Percentiles rank a stretch among this genome's conserved stretches.
Conservation (phyloP, 2,329 filamentous ascomycete species). For the Rachicladosporium sp. region DNA sequence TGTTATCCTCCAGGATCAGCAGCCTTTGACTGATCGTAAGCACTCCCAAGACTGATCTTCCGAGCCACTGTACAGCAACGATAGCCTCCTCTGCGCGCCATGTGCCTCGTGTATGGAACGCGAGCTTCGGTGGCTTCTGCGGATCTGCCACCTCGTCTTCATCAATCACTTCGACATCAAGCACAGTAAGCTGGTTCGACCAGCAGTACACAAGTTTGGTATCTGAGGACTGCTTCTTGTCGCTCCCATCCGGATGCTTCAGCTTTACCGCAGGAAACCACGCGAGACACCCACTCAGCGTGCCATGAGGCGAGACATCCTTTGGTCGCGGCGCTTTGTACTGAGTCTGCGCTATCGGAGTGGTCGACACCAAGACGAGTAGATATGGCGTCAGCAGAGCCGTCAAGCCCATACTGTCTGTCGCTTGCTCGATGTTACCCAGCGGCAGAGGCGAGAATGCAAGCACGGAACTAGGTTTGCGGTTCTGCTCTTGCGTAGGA, state of each 20-base stretch:
- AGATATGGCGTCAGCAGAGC: constrained; percentile 94
- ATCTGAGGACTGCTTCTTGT: constrained; percentile 54
- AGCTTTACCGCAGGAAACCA: constrained; percentile 96
- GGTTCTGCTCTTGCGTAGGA: constrained; percentile 48
- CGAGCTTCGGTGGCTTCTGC: constrained; percentile 65
- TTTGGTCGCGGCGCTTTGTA: constrained; percentile 87
- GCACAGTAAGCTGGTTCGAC: constrained; percentile 91
- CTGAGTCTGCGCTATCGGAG: constrained; percentile 88
- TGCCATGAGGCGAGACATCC: constrained; percentile 77
- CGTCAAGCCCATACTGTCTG: constrained; percentile 78
- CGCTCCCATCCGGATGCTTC: constrained; percentile 49
- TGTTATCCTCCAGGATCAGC: constrained; percentile 80
- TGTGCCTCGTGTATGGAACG: constrained; percentile 69
- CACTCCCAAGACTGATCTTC: constrained; percentile 79
- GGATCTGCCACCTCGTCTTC: constrained; percentile 47
- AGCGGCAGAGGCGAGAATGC: constrained; percentile 83
- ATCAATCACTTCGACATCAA: constrained; percentile 70
- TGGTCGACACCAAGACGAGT: constrained; percentile 92
- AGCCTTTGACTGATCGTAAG: constrained; percentile 89
- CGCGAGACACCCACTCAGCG: constrained; percentile 84
- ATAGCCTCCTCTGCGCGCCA: constrained; percentile 95
- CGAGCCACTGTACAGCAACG: constrained; percentile 93
- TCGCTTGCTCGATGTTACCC: constrained; percentile 83
- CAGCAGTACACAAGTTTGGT: constrained; percentile 94
- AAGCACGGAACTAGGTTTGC: constrained; percentile 89